Evolutionary conservation across 768 basidiomycete species (phyloP).

Genomic region (Mycena olivaceomarginata): DNA sequence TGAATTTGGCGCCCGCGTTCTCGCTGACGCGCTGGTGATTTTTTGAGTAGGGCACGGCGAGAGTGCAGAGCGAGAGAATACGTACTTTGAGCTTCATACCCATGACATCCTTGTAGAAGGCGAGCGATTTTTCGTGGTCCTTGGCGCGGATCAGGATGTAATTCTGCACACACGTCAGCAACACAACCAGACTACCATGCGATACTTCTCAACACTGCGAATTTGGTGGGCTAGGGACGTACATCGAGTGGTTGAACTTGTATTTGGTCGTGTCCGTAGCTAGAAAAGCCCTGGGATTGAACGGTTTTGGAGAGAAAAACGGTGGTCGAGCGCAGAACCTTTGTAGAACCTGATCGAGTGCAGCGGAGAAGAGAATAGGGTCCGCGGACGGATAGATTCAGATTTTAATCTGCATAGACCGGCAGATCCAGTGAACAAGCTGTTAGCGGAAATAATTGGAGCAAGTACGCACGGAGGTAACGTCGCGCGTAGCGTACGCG

Average conservation of each 20-base stretch:
- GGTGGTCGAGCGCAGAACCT: neutral
- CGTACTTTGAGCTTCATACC: conserved; percentile 66
- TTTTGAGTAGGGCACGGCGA: neutral
- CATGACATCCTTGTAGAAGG: conserved; percentile 84
- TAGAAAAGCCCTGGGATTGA: conserved; percentile 9
- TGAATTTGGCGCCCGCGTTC: conserved; percentile 74
- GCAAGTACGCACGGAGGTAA: no score
- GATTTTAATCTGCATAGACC: neutral
- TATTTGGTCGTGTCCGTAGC: conserved; percentile 36
- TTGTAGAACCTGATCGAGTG: conserved; percentile 10
- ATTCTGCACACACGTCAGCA: conserved; percentile 67
- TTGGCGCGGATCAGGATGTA: no score
- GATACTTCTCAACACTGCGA: conserved; percentile 24
- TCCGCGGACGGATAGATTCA: neutral
- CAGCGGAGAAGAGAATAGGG: conserved; percentile 14
- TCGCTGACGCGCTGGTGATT: conserved; percentile 38
- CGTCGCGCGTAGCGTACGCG: no score
- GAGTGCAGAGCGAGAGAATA: neutral
- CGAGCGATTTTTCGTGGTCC: conserved; percentile 87
- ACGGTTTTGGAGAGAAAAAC: neutral
- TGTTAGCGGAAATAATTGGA: no score
- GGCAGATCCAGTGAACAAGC: neutral
- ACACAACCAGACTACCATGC: conserved; percentile 11
- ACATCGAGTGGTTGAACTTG: conserved; percentile 45
- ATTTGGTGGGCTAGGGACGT: neutral